Base-by-base conservation (phyloP, 1,284 basidiomycete genomes). In the Ganoderma sp. region DNA sequence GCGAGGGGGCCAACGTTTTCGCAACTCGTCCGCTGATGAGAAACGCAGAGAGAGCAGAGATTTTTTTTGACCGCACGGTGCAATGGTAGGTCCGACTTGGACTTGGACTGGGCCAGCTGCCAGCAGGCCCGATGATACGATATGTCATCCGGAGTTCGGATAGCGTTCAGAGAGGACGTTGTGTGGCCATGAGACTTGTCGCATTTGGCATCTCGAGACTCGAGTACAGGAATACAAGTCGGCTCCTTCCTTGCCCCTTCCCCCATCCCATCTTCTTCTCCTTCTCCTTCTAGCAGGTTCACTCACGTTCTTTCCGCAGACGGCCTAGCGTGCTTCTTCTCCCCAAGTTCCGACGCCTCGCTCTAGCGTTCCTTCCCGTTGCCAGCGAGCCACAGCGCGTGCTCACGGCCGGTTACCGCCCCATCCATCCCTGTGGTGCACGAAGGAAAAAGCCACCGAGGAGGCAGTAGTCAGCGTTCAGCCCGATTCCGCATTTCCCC, bases 371-470 rank as follows among this genome's bases (percentile, higher is more conserved):
- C 7, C 43, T 34, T 48, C 28, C 58, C 22, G 25, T 45, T 48
- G 15, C 58, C 22, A 43, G 37, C 41, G 10, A 37, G 50, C 50
- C 52, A 64, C 63, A 43, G 52, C 52, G 28, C 43, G 42, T 43
- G 43, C 32, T 70, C 37, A 5, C n/a, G n/a, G n/a, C 10, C 10
- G 37, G 1, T 39, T 61, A 72, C 71, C 71, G 71, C 56, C 71
- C 71, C 71, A 72, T 72, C 71, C 71, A 72, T 48, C 71, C 71
- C 71, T 72, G 63, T 62, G 25, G 14, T 12, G n/a, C n/a, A 19
- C 54, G 17, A 34, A 32, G 41, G 28, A 39, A 37, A 66, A 64
- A 32, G 52, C 50, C 34, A 63, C 63, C 63, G 37, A 59, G 48
- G 22, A 52, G 42, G 57, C 57, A 34, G 28, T 50, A 34, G 60